phyloP scores from a whole-genome alignment of 805 yeast genomes.

The Barnettozyma sucrosica region DNA sequence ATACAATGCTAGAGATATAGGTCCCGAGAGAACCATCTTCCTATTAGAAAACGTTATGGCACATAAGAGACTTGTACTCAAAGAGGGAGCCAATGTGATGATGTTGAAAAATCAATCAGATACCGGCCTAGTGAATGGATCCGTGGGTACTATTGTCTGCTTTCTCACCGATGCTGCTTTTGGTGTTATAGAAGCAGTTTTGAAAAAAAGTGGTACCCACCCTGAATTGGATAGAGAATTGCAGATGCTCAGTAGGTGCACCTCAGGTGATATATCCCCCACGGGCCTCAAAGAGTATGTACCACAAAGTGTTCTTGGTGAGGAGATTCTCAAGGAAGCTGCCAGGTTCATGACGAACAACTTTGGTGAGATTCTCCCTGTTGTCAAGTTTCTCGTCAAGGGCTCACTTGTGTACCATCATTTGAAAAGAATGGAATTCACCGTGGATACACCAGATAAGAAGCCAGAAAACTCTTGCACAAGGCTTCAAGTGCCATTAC shows the following conservation, averaged over 20 bases:
- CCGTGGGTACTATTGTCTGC: conserved; percentile 65
- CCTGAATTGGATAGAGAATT: too few species aligned
- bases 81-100: conserved; percentile 92
- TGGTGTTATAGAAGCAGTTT: conserved; percentile 14
- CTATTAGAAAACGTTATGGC: conserved; percentile 64
- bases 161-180: conserved; percentile 29
- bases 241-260: too few species aligned
- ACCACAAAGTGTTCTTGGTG: too few species aligned
- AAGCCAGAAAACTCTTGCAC: conserved; percentile 21
- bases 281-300: too few species aligned
- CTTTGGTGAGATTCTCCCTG: conserved; percentile 25
- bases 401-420: conserved; percentile 26
- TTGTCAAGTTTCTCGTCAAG: conserved; percentile 29
- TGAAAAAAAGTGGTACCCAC: conserved; percentile 15
- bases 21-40: conserved; percentile 17
- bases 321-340: too few species aligned
- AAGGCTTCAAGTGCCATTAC: conserved; percentile 60
- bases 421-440: conserved; percentile 35
- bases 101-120: conserved; percentile 70
- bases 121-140: conserved; percentile 78
- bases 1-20: conserved; percentile 44
- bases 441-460: conserved; percentile 25
- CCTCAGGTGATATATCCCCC: too few species aligned
- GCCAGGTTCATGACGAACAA: too few species aligned
- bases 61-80: conserved; percentile 52